Conservation (phyloP, 306 rosid species). For the Dalbergia cultrata region DNA sequence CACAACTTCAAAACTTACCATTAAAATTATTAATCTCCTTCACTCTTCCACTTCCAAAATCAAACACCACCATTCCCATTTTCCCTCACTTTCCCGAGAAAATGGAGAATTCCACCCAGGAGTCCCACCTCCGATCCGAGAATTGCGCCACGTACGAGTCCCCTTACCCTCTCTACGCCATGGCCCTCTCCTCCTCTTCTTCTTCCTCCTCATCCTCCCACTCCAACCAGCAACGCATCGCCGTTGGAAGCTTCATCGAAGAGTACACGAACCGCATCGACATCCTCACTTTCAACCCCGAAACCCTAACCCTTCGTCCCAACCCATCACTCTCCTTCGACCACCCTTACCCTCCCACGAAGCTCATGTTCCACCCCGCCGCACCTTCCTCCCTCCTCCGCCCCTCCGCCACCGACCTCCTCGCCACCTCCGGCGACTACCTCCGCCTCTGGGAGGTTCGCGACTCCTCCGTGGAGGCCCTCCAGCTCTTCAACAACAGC, state of each 20-base stretch:
- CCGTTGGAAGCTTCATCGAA: conserved; percentile 91
- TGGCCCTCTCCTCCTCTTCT: conserved; percentile 68
- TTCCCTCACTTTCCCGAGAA: conserved; percentile 10
- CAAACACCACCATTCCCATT: neutral
- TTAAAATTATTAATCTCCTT: too few species aligned
- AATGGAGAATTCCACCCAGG: conserved; percentile 79
- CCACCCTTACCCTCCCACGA: conserved; percentile 97
- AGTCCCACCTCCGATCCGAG: conserved; percentile 69
- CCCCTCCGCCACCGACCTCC: conserved; percentile 62
- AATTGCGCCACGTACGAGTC: conserved; percentile 76
- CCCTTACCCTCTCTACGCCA: conserved; percentile 79
- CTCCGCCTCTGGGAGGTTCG: conserved; percentile 97
- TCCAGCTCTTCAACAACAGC: conserved; percentile 83
- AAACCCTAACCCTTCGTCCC: conserved; percentile 57
- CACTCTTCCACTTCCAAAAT: too few species aligned
- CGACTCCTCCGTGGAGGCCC: conserved; percentile 67
- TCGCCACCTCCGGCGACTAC: conserved; percentile 96
- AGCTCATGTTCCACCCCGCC: conserved; percentile 91
- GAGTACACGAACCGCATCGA: conserved; percentile 86
- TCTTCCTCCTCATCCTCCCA: conserved; percentile 56
- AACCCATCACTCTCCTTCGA: conserved; percentile 86
- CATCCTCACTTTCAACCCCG: conserved; percentile 83
- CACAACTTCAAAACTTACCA: too few species aligned
- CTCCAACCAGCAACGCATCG: conserved; percentile 58
- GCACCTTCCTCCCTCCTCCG: conserved; percentile 54